These are phyloP conservation scores for Penicillium dipodomyicola DNA, from an alignment of 495 filamentous ascomycete species.

Conservation along the genomic window DNA sequence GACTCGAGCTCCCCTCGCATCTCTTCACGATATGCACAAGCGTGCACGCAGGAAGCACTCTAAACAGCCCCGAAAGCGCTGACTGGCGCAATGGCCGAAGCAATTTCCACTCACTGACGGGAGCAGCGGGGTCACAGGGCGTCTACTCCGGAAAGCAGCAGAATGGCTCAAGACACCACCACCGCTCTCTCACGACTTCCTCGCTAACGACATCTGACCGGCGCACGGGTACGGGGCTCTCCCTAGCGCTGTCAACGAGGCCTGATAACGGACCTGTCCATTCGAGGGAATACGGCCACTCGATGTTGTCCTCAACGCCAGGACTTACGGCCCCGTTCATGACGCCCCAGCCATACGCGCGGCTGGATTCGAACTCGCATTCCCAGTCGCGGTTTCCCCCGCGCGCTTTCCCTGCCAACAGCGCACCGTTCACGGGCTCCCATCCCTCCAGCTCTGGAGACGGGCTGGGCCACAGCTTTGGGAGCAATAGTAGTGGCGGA, in stretches of 20 bases:
- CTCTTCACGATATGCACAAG: constrained; percentile 25
- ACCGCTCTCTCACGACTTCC: constrained; percentile 40
- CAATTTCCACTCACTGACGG: constrained; percentile 10
- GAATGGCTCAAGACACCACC: constrained; percentile 26
- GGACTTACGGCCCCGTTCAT: constrained; percentile 21
- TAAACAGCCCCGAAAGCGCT: constrained; percentile 15
- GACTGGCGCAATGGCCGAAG: not conserved
- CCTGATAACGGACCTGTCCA: constrained; percentile 16
- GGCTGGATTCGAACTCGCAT: constrained; percentile 3
- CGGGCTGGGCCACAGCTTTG: constrained; percentile 2
- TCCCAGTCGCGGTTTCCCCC: constrained; percentile 8
- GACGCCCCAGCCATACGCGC: constrained; percentile 24
- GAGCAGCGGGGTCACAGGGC: constrained; percentile 2
- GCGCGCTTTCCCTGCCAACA: constrained; percentile 8
- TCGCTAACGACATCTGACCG: constrained; percentile 20
- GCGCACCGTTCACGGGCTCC: not conserved
- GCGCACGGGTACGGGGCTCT: constrained; percentile 16
- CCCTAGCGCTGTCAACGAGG: constrained; percentile 21
- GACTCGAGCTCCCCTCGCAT: constrained; percentile 63
- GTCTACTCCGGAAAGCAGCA: constrained; percentile 5
- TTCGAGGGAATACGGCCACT: constrained; percentile 8
- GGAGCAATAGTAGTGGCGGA: constrained; percentile 6
- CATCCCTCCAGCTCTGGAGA: constrained; percentile 9
- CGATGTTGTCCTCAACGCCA: constrained; percentile 16
- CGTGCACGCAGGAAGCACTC: constrained; percentile 7